These are phyloP conservation scores for Rhododendron molle DNA, from an alignment of 148 eudicot species.

Conservation along the genomic window DNA sequence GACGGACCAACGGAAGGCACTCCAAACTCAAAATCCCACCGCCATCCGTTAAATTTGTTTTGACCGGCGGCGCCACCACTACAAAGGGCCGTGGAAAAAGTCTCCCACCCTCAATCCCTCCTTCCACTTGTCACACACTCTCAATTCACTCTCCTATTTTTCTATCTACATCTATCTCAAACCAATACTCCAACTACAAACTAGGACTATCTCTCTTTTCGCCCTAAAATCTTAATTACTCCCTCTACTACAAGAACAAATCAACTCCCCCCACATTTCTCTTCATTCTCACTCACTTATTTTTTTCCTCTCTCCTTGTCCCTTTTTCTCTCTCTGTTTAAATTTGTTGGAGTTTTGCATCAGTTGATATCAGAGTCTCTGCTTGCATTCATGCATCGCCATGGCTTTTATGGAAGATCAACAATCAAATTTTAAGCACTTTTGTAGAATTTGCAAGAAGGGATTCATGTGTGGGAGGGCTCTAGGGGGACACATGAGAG, in stretches of 20 bases:
- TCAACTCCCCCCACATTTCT: conserved; percentile 16
- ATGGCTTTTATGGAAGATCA: conserved; percentile 65
- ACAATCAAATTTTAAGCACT: conserved; percentile 59
- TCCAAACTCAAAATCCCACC: conserved; percentile 17
- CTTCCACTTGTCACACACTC: conserved; percentile 72
- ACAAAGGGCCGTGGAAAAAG: conserved; percentile 29
- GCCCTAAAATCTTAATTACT: conserved; percentile 41
- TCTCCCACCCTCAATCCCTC: conserved; percentile 35
- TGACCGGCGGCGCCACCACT: conserved; percentile 16
- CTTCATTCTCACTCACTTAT: conserved; percentile 7
- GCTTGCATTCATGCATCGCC: background rate
- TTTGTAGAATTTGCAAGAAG: conserved; percentile 81
- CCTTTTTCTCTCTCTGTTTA: background rate
- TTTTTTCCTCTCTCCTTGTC: background rate
- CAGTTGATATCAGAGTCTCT: background rate
- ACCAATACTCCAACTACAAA: conserved; percentile 70
- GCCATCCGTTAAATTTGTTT: background rate
- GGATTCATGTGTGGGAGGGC: conserved; percentile 95
- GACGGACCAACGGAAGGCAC: conserved; percentile 50
- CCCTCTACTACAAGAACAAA: conserved; percentile 38
- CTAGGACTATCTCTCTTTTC: conserved; percentile 53
- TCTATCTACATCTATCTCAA: conserved; percentile 28
- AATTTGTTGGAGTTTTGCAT: background rate
- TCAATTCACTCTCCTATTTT: conserved; percentile 38
- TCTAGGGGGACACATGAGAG: conserved; percentile 95